Evolutionary conservation across 2,329 filamentous ascomycete species (phyloP).

Genomic region (Westerdykella sp.): DNA sequence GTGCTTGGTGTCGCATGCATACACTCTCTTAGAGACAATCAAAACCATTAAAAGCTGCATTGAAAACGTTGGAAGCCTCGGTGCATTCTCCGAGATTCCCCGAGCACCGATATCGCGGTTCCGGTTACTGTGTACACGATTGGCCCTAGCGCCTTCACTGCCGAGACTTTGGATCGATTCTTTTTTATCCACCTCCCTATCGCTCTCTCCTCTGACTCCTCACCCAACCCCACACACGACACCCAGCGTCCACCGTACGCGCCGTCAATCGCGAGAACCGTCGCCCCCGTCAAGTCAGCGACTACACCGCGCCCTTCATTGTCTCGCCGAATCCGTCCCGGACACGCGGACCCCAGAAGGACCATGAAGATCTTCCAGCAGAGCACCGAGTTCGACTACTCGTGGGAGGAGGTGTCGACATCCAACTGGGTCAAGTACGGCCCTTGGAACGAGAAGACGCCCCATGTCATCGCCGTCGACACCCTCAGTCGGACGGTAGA

Average conservation of each 20-base stretch:
- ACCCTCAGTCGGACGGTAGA: conserved; percentile 71
- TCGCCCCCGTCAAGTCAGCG: neutral
- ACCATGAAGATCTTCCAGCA: conserved; percentile 94
- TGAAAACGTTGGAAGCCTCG: too few relatives aligned
- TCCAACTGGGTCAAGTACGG: conserved; percentile 99
- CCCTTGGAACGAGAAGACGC: conserved; percentile 98
- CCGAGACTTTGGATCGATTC: neutral
- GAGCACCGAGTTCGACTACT: conserved; percentile 87
- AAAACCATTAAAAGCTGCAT: too few relatives aligned
- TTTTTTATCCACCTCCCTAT: neutral
- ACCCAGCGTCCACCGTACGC: neutral
- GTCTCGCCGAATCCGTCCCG: neutral
- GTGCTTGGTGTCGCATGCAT: neutral
- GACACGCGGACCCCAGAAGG: conserved; percentile 2
- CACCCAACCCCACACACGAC: neutral
- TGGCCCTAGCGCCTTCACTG: neutral
- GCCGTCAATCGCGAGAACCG: neutral
- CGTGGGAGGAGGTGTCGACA: conserved; percentile 95
- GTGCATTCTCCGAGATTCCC: neutral
- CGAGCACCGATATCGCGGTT: neutral
- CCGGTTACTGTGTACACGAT: neutral
- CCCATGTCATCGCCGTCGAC: conserved; percentile 92
- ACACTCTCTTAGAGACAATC: conserved; percentile 1
- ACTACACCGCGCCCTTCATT: neutral
- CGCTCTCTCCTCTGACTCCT: neutral